phyloP scores from a whole-genome alignment of 2,329 filamentous ascomycete genomes.

The Colletotrichum lini region DNA sequence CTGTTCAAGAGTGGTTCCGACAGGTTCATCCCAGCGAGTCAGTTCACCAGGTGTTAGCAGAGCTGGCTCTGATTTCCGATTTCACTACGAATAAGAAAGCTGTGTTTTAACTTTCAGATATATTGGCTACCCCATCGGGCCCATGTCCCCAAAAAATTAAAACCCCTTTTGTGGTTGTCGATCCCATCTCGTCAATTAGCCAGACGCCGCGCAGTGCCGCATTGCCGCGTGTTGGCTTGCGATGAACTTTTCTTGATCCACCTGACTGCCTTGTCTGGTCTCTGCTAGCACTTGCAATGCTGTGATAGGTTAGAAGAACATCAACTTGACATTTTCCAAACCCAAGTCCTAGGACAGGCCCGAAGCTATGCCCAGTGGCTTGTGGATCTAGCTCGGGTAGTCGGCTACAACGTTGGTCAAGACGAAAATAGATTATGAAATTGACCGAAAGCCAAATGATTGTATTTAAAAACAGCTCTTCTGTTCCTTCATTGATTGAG shows the following conservation, averaged over 20 bases:
- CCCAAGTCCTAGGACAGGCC: no score
- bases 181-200: constrained; percentile 10
- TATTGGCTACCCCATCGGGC: constrained; percentile 13
- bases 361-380: not conserved
- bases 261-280: constrained; percentile 11
- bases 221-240: constrained; percentile 12
- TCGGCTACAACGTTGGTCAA: not conserved
- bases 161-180: not conserved
- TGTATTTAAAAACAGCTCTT: constrained; percentile 18
- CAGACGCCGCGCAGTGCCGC: constrained; percentile 19
- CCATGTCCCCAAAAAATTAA: not conserved
- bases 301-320: constrained; percentile 10
- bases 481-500: not conserved
- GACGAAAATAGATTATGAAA: not conserved
- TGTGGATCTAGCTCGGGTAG: constrained; percentile 11
- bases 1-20: not conserved
- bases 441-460: not conserved
- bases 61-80: constrained; percentile 26
- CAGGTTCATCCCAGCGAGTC: constrained; percentile 19
- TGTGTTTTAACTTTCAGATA: constrained; percentile 30
- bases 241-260: constrained; percentile 18
- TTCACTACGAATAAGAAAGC: not conserved
- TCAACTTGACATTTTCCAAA: not conserved
- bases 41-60: not conserved
- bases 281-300: constrained; percentile 1